Evolutionary conservation across 192 early-diverging fungal genomes (phyloP), one percentile per base, ranked within the genome.

Genomic region (Coemansia sp.): DNA sequence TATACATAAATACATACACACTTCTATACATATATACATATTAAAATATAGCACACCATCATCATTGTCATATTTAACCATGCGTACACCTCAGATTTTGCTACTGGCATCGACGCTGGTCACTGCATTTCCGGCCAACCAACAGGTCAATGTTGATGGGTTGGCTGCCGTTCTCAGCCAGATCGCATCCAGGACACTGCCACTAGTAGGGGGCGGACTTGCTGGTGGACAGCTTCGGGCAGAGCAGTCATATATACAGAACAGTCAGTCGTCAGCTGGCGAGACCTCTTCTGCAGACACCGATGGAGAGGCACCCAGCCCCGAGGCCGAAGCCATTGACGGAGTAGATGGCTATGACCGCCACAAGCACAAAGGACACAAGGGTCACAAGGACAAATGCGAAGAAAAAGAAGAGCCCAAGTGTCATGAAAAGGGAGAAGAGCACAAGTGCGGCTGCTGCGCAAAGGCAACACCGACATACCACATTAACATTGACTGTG

Each of bases 391-490:
- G 11, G 59, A 57, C 7, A 48, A 61, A 28, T 10, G 56, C 14
- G 34, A 34, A 3, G 29, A 54, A 28, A 18, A 66, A 32, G 67
- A 69, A 60, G 64, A 64, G n/a, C n/a, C n/a, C n/a, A n/a, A n/a
- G n/a, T n/a, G n/a, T n/a, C n/a, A n/a, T n/a, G n/a, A n/a, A n/a
- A n/a, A n/a, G n/a, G n/a, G n/a, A 20, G 56, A 48, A 29, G 40
- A 17, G 18, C 48, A 56, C n/a, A 31, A 65, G 30, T 50, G 45
- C 64, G 67, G 66, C 51, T 45, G 57, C 69, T 42, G 64, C 30
- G 48, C 64, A 25, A 49, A 68, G 55, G 66, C 58, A 10, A 67
- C 67, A 5, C 76, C 76, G 1, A 79, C 76, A n/a, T 79, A 79
- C 56, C 76, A 79, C 33, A 66, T 78, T 30, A 66, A 60, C 28